Conservation (phyloP, 148 eudicot genomes). For the Linanthus parryae region DNA sequence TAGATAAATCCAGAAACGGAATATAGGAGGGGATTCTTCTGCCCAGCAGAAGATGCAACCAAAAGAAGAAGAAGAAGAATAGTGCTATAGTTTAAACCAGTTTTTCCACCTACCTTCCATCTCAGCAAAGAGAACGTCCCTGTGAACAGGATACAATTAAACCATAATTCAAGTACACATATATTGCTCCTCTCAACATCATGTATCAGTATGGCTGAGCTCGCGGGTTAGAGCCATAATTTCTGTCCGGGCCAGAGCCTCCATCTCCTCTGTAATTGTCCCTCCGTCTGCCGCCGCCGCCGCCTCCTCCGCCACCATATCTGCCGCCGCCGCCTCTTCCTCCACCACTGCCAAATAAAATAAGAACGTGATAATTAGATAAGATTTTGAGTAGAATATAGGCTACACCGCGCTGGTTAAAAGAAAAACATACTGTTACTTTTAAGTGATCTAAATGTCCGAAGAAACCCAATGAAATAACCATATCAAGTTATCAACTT, state of each 20-base stretch:
- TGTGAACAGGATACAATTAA: slow-evolving; percentile 35
- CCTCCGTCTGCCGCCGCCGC: slow-evolving; percentile 62
- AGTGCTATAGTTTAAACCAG: too few relatives aligned
- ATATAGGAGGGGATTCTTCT: too few relatives aligned
- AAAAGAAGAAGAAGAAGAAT: too few relatives aligned
- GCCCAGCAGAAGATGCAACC: too few relatives aligned
- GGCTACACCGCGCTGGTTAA: background rate
- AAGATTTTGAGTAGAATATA: background rate
- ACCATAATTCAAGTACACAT: slow-evolving; percentile 37
- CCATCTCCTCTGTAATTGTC: slow-evolving; percentile 62
- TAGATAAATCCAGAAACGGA: slow-evolving; percentile 62
- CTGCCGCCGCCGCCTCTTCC: too few relatives aligned
- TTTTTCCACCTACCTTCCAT: slow-evolving; percentile 96
- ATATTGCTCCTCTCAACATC: slow-evolving; percentile 26
- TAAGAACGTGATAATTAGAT: background rate
- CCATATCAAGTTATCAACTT: background rate
- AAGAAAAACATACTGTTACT: background rate
- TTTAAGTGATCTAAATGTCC: background rate
- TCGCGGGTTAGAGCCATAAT: slow-evolving; percentile 69
- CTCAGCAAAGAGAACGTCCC: slow-evolving; percentile 57
- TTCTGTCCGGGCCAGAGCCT: slow-evolving; percentile 71
- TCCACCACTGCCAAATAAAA: slow-evolving; percentile 31
- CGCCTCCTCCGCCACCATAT: slow-evolving; percentile 48
- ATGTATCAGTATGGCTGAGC: slow-evolving; percentile 67
- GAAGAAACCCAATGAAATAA: background rate